A percentile compares a stretch with the other conserved stretches of the same genome.
Conservation (phyloP, 192 early-diverging fungal species). For the Backusella morwellensis region DNA sequence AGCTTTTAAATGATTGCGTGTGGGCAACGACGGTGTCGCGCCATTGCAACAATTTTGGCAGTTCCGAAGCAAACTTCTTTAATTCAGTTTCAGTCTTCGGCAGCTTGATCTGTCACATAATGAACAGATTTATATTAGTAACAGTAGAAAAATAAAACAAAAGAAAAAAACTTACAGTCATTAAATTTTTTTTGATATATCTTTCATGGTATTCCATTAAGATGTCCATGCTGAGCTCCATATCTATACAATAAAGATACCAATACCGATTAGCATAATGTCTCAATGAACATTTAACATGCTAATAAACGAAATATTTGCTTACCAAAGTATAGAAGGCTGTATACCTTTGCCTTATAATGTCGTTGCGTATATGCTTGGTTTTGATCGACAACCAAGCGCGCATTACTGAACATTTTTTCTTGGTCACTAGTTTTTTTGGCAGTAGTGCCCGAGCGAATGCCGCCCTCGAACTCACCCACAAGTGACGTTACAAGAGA, state of each 20-base stretch:
- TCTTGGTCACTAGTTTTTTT: too few species aligned
- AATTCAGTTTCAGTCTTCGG: background rate
- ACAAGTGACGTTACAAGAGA: too few species aligned
- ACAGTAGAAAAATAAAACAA: background rate
- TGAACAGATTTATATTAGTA: background rate
- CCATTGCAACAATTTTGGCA: background rate
- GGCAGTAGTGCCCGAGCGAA: too few species aligned
- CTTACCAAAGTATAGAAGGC: too few species aligned
- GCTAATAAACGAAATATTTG: too few species aligned
- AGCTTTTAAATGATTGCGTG: background rate
- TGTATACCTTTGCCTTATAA: too few species aligned
- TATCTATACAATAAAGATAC: background rate
- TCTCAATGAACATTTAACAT: too few species aligned
- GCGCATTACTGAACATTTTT: too few species aligned
- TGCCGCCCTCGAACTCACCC: too few species aligned
- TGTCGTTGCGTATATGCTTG: too few species aligned
- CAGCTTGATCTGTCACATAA: background rate
- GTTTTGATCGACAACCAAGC: too few species aligned
- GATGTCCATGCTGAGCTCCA: background rate
- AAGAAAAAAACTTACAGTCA: background rate
- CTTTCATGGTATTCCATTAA: background rate
- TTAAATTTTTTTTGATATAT: background rate
- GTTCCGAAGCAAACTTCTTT: background rate
- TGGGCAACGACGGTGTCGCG: background rate
- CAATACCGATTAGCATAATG: background rate